phyloP scores from a whole-genome alignment of 495 filamentous ascomycete species.

The Trichoderma virens region DNA sequence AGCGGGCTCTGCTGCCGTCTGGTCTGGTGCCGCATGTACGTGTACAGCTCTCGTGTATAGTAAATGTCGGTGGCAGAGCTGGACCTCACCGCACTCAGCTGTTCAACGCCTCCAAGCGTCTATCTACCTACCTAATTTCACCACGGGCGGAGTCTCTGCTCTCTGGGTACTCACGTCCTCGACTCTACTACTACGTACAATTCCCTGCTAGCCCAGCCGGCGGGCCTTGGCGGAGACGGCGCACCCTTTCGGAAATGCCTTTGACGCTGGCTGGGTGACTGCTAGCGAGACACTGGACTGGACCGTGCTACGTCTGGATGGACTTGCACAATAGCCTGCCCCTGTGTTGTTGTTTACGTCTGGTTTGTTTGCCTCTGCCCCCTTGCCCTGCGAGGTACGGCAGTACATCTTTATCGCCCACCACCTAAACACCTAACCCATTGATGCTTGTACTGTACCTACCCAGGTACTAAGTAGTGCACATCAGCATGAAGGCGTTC shows the following conservation, averaged over 20 bases:
- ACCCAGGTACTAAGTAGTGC: too few relatives aligned
- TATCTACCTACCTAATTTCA: too few relatives aligned
- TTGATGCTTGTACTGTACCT: too few relatives aligned
- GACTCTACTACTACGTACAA: too few relatives aligned
- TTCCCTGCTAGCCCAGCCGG: constrained; percentile 1
- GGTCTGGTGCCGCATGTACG: background rate
- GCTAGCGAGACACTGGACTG: background rate
- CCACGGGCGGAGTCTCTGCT: too few relatives aligned
- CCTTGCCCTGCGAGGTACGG: background rate
- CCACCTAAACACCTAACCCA: too few relatives aligned
- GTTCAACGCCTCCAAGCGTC: background rate
- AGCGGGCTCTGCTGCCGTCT: background rate
- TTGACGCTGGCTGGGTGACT: background rate
- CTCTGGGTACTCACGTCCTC: too few relatives aligned
- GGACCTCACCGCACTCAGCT: background rate
- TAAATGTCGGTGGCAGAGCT: constrained; percentile 5
- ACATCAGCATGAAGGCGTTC: too few relatives aligned
- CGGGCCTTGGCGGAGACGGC: background rate
- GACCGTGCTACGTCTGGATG: background rate
- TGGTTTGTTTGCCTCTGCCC: too few relatives aligned
- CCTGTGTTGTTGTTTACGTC: background rate
- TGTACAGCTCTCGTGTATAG: background rate
- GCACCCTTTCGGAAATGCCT: background rate
- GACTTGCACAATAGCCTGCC: too few relatives aligned
- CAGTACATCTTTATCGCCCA: background rate